Base-by-base conservation (phyloP, 2,329 filamentous ascomycete genomes). In the Ophiostoma sp. region DNA sequence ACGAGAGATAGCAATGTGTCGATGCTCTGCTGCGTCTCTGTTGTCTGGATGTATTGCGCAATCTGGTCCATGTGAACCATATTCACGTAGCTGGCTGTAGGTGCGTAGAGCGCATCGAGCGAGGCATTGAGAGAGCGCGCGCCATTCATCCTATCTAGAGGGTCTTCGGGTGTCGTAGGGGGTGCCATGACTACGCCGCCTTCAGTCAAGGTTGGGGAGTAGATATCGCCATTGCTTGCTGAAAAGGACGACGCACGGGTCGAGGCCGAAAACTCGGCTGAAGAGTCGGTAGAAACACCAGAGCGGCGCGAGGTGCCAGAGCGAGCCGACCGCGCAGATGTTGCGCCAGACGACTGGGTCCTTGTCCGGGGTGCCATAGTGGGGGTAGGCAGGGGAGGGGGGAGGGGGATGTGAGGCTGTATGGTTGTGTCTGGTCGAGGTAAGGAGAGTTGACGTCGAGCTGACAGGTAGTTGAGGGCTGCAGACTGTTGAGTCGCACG, bases 1-100 rank as follows among this genome's bases (percentile, higher is more conserved):
- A 72, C 66, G 3, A 72, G 55, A 4, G 65, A 45, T 18, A 72
- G 67, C 55, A 72, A 55, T n/a, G 64, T 5, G 38, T 72, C 71
- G 14, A 72, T 64, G 9, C 63, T 65, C 38, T 69, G 67, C 52
- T 69, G 70, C 58, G 67, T 65, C 65, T 70, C 68, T 5, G 66
- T 3, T 18, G 67, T 63, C 44, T 69, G 69, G 40, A 69, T n/a
- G 41, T 69, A 69, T 47, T 65, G 69, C 18, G 69, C 65, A 66
- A 72, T 70, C 11, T 68, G 67, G 52, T 70, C 69, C 70, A 69
- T 68, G 60, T 72, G 70, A 49, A 71, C 52, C 2, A 72, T 52
- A 63, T 69, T 70, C 66, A 71, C 52, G 41, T 66, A 52, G 4
- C 63, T 47, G 0, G 69, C 70, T 4, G 69, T 58, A 1, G 66